These are phyloP conservation scores for Misopates orontium DNA, from an alignment of 257 asterid species.

Conservation along the genomic window DNA sequence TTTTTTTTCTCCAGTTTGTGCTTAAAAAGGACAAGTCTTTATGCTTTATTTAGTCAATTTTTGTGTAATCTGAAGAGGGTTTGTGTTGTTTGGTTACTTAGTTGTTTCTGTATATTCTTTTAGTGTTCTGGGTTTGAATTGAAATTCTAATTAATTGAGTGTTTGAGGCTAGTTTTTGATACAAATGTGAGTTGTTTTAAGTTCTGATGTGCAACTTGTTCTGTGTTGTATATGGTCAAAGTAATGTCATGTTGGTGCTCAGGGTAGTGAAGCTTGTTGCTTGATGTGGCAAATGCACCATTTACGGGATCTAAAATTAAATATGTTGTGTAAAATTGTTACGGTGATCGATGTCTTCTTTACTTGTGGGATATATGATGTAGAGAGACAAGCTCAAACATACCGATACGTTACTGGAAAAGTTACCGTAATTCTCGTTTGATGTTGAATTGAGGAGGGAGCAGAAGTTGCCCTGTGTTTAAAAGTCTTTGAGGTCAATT, in stretches of 20 bases:
- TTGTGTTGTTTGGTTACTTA: conserved; percentile 20
- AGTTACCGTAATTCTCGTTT: not conserved
- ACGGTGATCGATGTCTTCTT: not conserved
- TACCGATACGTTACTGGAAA: not conserved
- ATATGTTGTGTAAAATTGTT: too few relatives aligned
- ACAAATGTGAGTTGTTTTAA: conserved; percentile 1
- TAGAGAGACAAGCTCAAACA: not conserved
- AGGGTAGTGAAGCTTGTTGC: not conserved
- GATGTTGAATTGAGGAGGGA: not conserved
- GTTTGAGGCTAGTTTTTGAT: not conserved
- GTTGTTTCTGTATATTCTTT: not conserved
- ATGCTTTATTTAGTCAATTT: not conserved
- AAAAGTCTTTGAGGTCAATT: not conserved
- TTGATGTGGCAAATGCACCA: conserved; percentile 10
- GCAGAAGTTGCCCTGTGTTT: not conserved
- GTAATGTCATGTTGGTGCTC: not conserved
- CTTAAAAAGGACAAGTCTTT: not conserved
- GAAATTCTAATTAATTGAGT: not conserved
- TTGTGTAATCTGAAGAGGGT: not conserved
- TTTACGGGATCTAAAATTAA: not conserved
- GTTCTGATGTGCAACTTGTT: not conserved
- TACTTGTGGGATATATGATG: not conserved
- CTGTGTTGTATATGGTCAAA: not conserved
- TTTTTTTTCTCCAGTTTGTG: not conserved
- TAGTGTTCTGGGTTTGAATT: conserved; percentile 15